These are phyloP conservation scores for Iberis pinnata DNA, from an alignment of 345 rosid genomes.

Conservation along the genomic window DNA sequence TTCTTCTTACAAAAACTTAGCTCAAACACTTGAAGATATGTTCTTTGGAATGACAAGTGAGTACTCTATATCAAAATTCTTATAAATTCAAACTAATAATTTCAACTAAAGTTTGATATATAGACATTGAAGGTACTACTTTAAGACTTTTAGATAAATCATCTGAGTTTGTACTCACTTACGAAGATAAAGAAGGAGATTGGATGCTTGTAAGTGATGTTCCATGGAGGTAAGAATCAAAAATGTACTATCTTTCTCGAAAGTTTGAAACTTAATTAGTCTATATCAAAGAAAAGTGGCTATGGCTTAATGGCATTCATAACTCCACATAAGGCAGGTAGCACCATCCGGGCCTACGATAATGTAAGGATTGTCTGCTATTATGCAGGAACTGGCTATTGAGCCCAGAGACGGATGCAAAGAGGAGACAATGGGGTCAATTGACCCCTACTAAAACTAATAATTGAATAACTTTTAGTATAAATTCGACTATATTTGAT, in stretches of 20 bases:
- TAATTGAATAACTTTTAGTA: too few relatives aligned
- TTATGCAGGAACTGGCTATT: too few relatives aligned
- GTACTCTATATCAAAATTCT: not conserved
- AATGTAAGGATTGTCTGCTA: too few relatives aligned
- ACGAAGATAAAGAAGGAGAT: slow-evolving; percentile 92
- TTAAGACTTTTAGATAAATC: slow-evolving; percentile 66
- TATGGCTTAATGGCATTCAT: too few relatives aligned
- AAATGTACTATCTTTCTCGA: not conserved
- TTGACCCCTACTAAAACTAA: too few relatives aligned
- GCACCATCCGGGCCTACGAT: too few relatives aligned
- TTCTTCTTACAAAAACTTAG: slow-evolving; percentile 59
- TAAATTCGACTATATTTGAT: too few relatives aligned
- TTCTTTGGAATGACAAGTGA: slow-evolving; percentile 40
- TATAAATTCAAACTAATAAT: not conserved
- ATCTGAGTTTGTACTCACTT: slow-evolving; percentile 78
- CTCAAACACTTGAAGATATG: slow-evolving; percentile 73
- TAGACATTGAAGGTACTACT: not conserved
- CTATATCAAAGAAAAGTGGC: too few relatives aligned
- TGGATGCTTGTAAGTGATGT: slow-evolving; percentile 99
- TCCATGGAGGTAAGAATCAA: slow-evolving; percentile 73
- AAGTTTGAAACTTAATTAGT: not conserved
- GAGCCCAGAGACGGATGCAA: too few relatives aligned
- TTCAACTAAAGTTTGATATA: too few relatives aligned
- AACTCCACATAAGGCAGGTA: too few relatives aligned
- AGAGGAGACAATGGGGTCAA: too few relatives aligned